These are phyloP conservation scores for Sordariomycetes sp. DNA, from an alignment of 2,329 filamentous ascomycete genomes.

Conservation along the genomic window DNA sequence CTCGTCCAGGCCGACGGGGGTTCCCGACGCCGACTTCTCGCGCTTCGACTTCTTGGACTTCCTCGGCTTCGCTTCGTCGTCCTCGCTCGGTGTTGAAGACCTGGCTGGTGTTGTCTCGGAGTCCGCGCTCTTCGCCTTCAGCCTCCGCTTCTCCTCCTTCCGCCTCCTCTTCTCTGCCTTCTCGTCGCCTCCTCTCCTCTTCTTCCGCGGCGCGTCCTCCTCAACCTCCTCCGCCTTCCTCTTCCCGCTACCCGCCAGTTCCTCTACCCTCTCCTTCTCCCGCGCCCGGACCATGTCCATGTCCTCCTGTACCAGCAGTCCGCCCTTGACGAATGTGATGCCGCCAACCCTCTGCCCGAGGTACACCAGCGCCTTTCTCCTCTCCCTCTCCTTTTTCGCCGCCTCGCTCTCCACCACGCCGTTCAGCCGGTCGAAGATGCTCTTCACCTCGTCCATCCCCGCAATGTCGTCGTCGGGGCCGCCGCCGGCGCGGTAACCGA, in stretches of 20 bases:
- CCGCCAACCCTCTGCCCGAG: slow-evolving; percentile 65
- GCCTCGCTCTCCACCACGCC: slow-evolving; percentile 70
- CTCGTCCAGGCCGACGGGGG: background rate
- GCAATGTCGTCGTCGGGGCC: slow-evolving; percentile 69
- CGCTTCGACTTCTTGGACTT: slow-evolving; percentile 5
- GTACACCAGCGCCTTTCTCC: slow-evolving; percentile 63
- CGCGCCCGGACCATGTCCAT: slow-evolving; percentile 22
- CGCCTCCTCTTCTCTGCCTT: slow-evolving; percentile 3
- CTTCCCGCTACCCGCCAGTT: slow-evolving; percentile 10
- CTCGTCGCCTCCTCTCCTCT: slow-evolving; percentile 7
- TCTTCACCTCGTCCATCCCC: slow-evolving; percentile 78
- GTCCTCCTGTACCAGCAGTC: slow-evolving; percentile 37
- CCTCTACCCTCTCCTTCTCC: slow-evolving; percentile 35
- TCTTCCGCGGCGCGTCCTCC: slow-evolving; percentile 11
- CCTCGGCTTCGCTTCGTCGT: background rate
- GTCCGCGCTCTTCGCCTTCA: background rate
- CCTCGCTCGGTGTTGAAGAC: background rate
- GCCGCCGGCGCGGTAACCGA: slow-evolving; percentile 56
- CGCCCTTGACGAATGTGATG: slow-evolving; percentile 83
- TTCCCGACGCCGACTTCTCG: background rate
- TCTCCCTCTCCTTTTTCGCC: slow-evolving; percentile 56
- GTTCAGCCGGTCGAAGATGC: slow-evolving; percentile 78
- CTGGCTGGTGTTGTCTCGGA: background rate
- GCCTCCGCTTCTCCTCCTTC: background rate
- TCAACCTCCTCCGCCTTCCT: slow-evolving; percentile 12